Conservation (phyloP, 2,329 filamentous ascomycete species). For the Fusarium circinatum region DNA sequence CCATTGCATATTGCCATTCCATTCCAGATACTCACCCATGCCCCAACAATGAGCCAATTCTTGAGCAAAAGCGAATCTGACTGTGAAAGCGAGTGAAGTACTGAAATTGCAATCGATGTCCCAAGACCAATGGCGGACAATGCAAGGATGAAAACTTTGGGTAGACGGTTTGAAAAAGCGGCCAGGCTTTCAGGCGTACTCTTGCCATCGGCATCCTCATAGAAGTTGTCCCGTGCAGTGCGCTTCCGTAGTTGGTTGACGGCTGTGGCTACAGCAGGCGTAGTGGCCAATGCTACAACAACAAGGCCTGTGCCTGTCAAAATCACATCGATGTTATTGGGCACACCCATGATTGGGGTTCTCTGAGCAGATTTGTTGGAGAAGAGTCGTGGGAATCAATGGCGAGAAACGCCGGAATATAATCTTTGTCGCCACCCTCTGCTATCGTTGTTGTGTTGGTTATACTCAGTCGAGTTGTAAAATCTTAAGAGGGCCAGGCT, state of each 20-base stretch:
- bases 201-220: slow-evolving; percentile 76
- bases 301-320: slow-evolving; percentile 49
- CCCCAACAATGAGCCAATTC: slow-evolving; percentile 68
- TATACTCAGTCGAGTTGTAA: not conserved
- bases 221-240: slow-evolving; percentile 59
- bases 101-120: slow-evolving; percentile 65
- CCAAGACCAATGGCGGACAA: slow-evolving; percentile 65
- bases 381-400: not conserved
- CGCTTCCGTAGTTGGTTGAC: slow-evolving; percentile 49
- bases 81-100: slow-evolving; percentile 58
- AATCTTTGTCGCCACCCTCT: not conserved
- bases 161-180: slow-evolving; percentile 68
- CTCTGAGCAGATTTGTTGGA: not conserved
- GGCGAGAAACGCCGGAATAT: slow-evolving; percentile 19
- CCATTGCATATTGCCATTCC: not conserved
- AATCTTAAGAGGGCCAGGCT: not conserved
- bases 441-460: not conserved
- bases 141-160: slow-evolving; percentile 65
- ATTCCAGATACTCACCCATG: slow-evolving; percentile 67
- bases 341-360: slow-evolving; percentile 22
- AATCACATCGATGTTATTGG: slow-evolving; percentile 34
- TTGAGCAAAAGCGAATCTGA: slow-evolving; percentile 58
- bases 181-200: slow-evolving; percentile 71
- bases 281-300: slow-evolving; percentile 49
- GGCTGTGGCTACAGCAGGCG: slow-evolving; percentile 51